Evolutionary conservation across 768 basidiomycete genomes (phyloP), one percentile per base, ranked within the genome.

Genomic region (Hericium erinaceus): DNA sequence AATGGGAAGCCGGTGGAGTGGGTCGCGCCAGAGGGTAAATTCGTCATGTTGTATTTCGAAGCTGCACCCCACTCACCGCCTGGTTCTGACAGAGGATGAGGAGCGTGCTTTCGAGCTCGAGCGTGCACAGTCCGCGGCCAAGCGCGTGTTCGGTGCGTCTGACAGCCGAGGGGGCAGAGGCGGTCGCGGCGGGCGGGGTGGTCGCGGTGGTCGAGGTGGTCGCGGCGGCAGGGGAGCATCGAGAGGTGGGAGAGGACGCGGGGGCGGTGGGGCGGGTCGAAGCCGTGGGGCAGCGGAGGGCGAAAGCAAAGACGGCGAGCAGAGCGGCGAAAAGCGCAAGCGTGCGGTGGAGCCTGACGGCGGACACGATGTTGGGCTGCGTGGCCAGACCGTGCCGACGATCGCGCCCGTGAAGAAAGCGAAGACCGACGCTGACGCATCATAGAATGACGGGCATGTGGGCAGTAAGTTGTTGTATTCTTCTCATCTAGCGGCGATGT

Each of bases 271-370:
- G 16, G 49, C 49, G 49, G 49, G 8, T 16, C 18, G 18, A 24
- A 28, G 26, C 48, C 18, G 50, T 48, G 60, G 65, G 49, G 61
- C 1, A n/a, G 56, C n/a, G 44, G 44, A 62, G 26, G 64, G 55
- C 3, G 61, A 58, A 10, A 66, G 60, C 4, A 58, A 60, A 11
- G 63, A 72, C 11, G 61, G 56, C 8, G 81, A 80, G 44, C 73
- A 74, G 58, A 68, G 73, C 1, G 87, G 87, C 28, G 86, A 86
- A 61, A 92, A 92, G 74, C 75, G 89, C 58, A 92, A 90, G 68
- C 80, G 87, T 40, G 83, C 78, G 1, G 75, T 87, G 0, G 89
- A 90, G 65, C 88, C 87, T 1, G 89, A 90, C 64, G 89, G 88
- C 62, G 89, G 85, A 0, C 81, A 83, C 2, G 80, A 85, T 63